phyloP scores from a whole-genome alignment of 1,284 basidiomycete genomes.

The Sanghuangporus weigelae region DNA sequence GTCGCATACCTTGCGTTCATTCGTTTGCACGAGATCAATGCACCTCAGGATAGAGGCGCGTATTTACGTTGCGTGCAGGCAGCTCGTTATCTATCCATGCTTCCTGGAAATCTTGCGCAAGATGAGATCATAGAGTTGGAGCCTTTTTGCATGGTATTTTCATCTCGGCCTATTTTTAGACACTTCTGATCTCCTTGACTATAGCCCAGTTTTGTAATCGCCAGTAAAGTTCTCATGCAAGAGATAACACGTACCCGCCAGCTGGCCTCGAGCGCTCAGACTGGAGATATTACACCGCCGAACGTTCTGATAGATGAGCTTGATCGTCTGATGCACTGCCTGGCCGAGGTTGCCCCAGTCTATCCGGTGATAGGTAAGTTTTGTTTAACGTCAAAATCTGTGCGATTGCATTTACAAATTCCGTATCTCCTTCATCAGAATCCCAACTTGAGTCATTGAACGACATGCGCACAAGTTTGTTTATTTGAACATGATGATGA shows the following conservation, averaged over 20 bases:
- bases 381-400: background rate
- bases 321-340: constrained; percentile 2
- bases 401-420: background rate
- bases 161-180: background rate
- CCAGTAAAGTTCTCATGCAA: constrained; percentile 14
- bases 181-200: background rate
- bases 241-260: constrained; percentile 10
- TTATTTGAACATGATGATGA: background rate
- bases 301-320: constrained; percentile 5
- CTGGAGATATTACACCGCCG: background rate
- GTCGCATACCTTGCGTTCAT: constrained; percentile 13
- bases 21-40: constrained; percentile 9
- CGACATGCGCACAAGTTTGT: constrained; percentile 2
- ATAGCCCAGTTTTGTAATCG: constrained; percentile 9
- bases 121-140: constrained; percentile 3
- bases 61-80: constrained; percentile 15
- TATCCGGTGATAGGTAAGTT: constrained; percentile 11
- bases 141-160: constrained; percentile 7
- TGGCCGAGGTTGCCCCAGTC: constrained; percentile 1
- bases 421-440: background rate
- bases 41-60: constrained; percentile 6
- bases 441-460: constrained; percentile 8
- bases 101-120: constrained; percentile 2
- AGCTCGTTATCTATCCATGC: constrained; percentile 13
- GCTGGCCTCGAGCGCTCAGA: background rate